Base-by-base conservation (phyloP, 139 green algal species). In the Desmodesmus armatus region DNA sequence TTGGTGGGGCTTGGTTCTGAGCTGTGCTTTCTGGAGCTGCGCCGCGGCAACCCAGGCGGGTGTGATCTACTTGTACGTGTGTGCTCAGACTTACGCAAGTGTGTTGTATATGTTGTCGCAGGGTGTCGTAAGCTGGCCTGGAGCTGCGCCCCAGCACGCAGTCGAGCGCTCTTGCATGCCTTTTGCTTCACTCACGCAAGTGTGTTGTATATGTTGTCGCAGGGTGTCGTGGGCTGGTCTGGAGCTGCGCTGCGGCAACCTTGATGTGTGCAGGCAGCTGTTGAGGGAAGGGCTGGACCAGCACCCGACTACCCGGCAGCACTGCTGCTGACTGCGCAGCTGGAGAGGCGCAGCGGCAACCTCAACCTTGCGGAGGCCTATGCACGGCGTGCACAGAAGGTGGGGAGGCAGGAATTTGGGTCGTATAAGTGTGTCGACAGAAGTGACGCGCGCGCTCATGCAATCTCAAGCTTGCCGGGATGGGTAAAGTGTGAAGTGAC, bases 231-330 rank as follows among this genome's bases (percentile, higher is more conserved):
- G 72, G 70, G 76, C 67, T 35, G 44, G 35, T 25, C 70, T 93
- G 70, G 87, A 93, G 87, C 75, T 82, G 60, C 69, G 53, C 2
- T 40, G 47, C 2, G 91, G 91, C 49, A 55, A 93, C 29, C 7
- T 80, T 39, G 78, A 73, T 1, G 65, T 33, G 27, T 89, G 91
- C 0, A 40, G 85, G 15, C 3, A 37, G 41, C 78, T 86, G 37
- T 83, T 93, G 13, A 9, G 53, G 11, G 84, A 77, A 9, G 91
- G 91, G 2, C 78, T 94, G 72, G 63, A 78, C 3, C 23, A 58
- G 21, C 83, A 92, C 43, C 88, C 84, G 21, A 58, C 39, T 83
- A 85, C 27, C n/a, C 78, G 15, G 49, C 82, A 3, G 83, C 91
- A 44, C 65, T 93, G 60, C 23, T 83, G 29, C 21, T 84, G 44